Base-by-base conservation (phyloP, 805 yeast species). In the Yarrowia osloensis region DNA sequence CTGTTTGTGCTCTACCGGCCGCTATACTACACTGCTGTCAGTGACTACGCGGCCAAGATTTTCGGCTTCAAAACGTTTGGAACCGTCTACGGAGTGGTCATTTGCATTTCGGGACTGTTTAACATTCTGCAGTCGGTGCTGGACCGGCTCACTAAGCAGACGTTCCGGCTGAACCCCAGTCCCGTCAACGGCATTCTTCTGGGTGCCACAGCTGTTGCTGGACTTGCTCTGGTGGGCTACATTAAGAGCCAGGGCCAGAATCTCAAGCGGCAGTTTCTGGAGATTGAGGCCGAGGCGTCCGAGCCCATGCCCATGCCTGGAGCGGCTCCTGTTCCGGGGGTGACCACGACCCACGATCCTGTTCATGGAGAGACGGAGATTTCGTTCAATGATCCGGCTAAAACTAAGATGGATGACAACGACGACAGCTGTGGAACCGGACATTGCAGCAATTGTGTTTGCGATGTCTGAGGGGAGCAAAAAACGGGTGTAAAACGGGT, bases 11-110 rank as follows among this genome's bases (percentile, higher is more conserved):
- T 90, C 1, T 92, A 90, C 77, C 83, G 98, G 76, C 97, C 98
- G 12, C 90, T 93, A 74, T 92, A 90, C 74, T 94, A 93, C 77
- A 93, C 98, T 1, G 90, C 96, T 1, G 91, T 92, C 7, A 89
- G 97, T 1, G 98, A 94, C 77, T 91, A 88, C 76, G 85, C 92
- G 73, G 96, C 97, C 31, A 93, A 93, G 75, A 94, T 93, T 35
- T 93, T 94, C 79, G 98, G 98, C 0, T 92, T 89, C 77, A 88
- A 86, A 67, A 91, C 96, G 0, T 93, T 94, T 77, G 98, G 98
- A 40, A 89, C 92, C 1, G 88, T 94, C 7, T 94, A 94, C 74
- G 98, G 98, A 0, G 78, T 93, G 21, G 82, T 92, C 73, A 91
- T 92, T 73, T 88, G 92, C 68, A 80, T 89, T 68, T 86, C 96